Percentiles rank a stretch among this genome's conserved stretches.
Evolutionary conservation across 148 eudicot species (phyloP).

Genomic region (Silene conica): DNA sequence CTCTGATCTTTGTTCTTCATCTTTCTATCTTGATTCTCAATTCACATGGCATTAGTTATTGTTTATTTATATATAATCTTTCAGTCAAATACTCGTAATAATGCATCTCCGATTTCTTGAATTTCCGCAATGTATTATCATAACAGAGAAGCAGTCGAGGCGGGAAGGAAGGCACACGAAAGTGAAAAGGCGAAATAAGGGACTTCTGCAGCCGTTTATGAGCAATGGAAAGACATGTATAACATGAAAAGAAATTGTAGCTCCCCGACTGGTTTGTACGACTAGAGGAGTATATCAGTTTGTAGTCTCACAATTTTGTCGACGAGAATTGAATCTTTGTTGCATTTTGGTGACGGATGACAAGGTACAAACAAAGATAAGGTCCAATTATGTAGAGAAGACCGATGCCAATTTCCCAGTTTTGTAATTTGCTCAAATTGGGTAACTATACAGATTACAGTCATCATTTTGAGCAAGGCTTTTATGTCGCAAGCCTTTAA

Average conservation of each 20-base stretch:
- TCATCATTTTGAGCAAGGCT: no score
- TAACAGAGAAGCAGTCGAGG: constrained; percentile 89
- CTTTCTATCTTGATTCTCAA: background rate
- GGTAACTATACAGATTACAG: no score
- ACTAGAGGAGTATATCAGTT: no score
- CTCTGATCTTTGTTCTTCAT: background rate
- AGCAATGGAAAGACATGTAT: background rate
- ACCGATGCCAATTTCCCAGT: no score
- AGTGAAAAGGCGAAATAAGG: constrained; percentile 35
- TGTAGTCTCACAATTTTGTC: background rate
- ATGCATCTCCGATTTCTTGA: background rate
- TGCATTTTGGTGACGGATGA: no score
- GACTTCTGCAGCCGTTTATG: background rate
- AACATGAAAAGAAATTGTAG: background rate
- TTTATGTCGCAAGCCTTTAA: no score
- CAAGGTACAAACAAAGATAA: no score
- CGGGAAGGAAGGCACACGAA: constrained; percentile 72
- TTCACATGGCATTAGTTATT: background rate
- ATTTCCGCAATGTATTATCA: constrained; percentile 3
- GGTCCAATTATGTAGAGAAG: no score
- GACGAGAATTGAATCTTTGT: background rate
- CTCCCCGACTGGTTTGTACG: background rate
- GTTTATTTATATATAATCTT: no score
- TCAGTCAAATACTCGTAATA: no score
- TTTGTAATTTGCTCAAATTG: no score